A percentile compares a stretch with the other conserved stretches of the same genome.
Evolutionary conservation across 1,284 basidiomycete species (phyloP).

Genomic region (Golubevia sp.): DNA sequence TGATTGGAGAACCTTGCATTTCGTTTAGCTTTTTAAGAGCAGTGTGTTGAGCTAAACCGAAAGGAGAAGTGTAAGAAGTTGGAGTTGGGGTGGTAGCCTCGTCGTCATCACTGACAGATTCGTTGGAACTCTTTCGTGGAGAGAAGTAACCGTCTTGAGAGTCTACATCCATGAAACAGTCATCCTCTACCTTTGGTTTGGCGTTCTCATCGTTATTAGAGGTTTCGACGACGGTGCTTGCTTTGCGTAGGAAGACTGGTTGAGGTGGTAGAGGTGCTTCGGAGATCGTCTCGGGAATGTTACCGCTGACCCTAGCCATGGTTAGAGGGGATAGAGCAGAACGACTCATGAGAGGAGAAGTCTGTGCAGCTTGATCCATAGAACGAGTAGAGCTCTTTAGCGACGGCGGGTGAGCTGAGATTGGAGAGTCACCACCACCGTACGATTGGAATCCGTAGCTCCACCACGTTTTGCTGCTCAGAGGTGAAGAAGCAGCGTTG

Average conservation of each 20-base stretch:
- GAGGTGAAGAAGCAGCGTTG: slow-evolving; percentile 21
- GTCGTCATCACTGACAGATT: neutral
- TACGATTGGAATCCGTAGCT: neutral
- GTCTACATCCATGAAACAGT: neutral
- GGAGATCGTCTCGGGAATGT: neutral
- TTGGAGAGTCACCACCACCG: neutral
- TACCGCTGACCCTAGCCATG: neutral
- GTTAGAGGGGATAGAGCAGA: neutral
- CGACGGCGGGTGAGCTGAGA: neutral
- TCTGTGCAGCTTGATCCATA: neutral
- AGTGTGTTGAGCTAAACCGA: neutral
- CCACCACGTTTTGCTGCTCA: neutral
- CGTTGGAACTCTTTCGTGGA: neutral
- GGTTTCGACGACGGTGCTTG: neutral
- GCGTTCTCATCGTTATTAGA: neutral
- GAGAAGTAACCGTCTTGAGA: neutral
- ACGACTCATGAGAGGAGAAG: neutral
- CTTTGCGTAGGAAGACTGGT: neutral
- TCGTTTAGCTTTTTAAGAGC: neutral
- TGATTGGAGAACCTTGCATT: neutral
- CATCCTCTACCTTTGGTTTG: slow-evolving; percentile 3
- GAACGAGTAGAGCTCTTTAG: neutral
- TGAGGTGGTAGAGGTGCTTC: neutral
- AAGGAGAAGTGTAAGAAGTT: neutral
- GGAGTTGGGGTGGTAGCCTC: neutral